Evolutionary conservation across 2,329 filamentous ascomycete genomes (phyloP), one percentile per base, ranked within the genome.

Genomic region (Monosporascus cannonballus): DNA sequence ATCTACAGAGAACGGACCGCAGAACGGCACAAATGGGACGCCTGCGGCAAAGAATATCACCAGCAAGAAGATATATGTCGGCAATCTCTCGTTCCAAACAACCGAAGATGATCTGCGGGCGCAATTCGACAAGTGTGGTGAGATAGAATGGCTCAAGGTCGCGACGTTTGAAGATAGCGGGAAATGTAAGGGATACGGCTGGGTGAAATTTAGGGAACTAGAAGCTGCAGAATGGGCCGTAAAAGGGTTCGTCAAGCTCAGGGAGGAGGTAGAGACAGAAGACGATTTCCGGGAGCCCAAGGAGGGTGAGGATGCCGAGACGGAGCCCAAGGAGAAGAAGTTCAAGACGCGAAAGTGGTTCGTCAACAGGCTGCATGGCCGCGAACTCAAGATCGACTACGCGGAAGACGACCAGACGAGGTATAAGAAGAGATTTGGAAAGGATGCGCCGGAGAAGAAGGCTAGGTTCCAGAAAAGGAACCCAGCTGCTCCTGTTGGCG

Each of bases 171-270:
- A 97, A 70, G 95, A 99, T 69, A 87, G 87, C 20, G 94, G 94
- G 44, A 99, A 97, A 74, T 99, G 94, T 76, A 97, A 97, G 74
- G 95, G 94, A 18, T 99, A 87, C 72, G 94, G 87, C 6, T 99
- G 94, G 92, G 84, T 99, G 56, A 89, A 89, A 56, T 99, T 97
- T 71, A 85, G 86, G 66, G 85, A 91, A 49, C 67, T 92, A 11
- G 84, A 89, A 52, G 81, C 87, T 0, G 90, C 90, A 0, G 82
- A 85, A 48, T 80, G 80, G 63, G 89, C 89, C 3, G 90, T 96
- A 59, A 86, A 85, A 67, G 93, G 93, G 1, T 96, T 88, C 63
- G 79, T 90, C 55, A 83, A 84, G 72, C 79, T 91, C 64, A 81
- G 80, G 66, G 81, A 86, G 67, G 78, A 82, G 51, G 70, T 86